phyloP scores from a whole-genome alignment of 1,284 basidiomycete species.

The Leccinum griseonigrum region DNA sequence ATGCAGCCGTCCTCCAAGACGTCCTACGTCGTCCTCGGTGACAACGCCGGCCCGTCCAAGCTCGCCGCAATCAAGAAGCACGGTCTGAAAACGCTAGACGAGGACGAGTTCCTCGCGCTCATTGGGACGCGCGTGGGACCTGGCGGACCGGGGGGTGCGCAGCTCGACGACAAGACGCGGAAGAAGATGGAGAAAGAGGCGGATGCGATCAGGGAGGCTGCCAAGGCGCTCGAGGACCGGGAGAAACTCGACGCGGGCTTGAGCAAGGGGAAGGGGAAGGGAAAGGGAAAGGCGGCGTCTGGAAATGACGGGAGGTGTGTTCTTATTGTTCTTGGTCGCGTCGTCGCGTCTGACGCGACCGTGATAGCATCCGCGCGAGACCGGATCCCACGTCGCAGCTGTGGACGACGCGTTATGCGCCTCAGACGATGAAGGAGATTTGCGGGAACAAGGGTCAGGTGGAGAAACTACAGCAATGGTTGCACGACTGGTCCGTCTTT shows the following conservation, averaged over 20 bases:
- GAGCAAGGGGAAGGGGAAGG: conserved; percentile 8
- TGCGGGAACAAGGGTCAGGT: conserved; percentile 94
- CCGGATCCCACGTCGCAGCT: conserved; percentile 61
- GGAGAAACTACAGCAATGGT: conserved; percentile 87
- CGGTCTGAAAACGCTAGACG: conserved; percentile 71
- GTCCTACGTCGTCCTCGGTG: conserved; percentile 86
- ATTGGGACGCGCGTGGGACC: conserved; percentile 64
- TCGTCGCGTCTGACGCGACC: background rate
- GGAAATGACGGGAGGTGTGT: background rate
- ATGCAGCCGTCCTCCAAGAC: conserved; percentile 89
- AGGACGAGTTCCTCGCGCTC: conserved; percentile 86
- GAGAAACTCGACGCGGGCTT: conserved; percentile 46
- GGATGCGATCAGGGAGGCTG: conserved; percentile 68
- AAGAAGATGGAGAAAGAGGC: conserved; percentile 85
- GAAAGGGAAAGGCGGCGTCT: background rate
- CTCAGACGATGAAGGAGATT: conserved; percentile 82
- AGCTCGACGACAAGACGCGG: conserved; percentile 75
- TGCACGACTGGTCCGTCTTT: conserved; percentile 75
- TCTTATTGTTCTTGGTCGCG: background rate
- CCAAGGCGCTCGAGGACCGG: conserved; percentile 72
- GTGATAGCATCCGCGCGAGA: conserved; percentile 27
- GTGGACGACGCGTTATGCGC: conserved; percentile 97
- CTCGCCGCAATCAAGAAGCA: conserved; percentile 83
- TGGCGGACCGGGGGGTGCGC: conserved; percentile 31
- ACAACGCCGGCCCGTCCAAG: conserved; percentile 87